Percentiles rank a stretch among this genome's conserved stretches.
These are phyloP conservation scores for Planoprotostelium fungivorum DNA, from an alignment of 78 protist species.

Conservation along the genomic window DNA sequence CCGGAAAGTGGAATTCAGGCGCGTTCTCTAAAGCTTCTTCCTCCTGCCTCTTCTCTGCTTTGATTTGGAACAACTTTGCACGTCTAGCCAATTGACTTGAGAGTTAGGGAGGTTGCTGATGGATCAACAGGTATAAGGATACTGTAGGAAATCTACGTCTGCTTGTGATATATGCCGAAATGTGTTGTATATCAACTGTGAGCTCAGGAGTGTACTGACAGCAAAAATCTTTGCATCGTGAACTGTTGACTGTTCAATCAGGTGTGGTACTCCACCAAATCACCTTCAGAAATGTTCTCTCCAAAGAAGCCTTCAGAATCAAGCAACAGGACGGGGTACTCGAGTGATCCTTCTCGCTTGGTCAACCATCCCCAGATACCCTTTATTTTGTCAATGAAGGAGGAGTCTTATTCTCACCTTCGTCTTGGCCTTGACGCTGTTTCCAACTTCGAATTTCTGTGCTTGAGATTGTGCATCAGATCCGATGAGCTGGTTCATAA, in stretches of 20 bases:
- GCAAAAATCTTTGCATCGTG: neutral
- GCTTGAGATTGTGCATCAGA: too few relatives aligned
- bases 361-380: neutral
- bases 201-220: neutral
- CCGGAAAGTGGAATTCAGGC: neutral
- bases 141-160: neutral
- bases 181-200: neutral
- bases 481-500: neutral
- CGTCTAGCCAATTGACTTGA: neutral
- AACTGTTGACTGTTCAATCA: neutral
- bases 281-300: neutral
- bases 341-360: neutral
- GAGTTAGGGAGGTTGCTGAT: neutral
- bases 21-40: neutral
- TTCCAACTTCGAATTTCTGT: neutral
- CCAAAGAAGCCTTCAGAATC: neutral
- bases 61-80: neutral
- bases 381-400: neutral
- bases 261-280: neutral
- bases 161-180: neutral
- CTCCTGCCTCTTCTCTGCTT: neutral
- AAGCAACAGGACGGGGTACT: neutral
- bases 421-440: neutral
- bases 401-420: neutral
- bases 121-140: neutral